Conservation (phyloP, 495 filamentous ascomycete species). For the Evernia prunastri region DNA sequence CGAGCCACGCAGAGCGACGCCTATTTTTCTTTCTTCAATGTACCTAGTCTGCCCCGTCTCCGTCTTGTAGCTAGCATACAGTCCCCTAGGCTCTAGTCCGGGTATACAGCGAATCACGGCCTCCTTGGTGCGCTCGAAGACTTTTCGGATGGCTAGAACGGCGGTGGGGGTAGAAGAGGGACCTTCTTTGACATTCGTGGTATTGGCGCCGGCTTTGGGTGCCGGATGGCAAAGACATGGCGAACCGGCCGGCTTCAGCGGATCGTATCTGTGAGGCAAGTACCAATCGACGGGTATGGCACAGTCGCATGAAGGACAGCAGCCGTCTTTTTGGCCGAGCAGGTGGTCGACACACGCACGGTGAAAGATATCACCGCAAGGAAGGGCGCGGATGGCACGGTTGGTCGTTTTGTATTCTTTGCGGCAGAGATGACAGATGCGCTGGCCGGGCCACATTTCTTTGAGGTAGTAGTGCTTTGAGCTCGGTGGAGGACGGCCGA, state of each 20-base stretch:
- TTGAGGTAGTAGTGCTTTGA: background rate
- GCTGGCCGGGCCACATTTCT: background rate
- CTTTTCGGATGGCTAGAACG: too few species aligned
- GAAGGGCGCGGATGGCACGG: background rate
- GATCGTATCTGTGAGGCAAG: too few species aligned
- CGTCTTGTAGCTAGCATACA: background rate
- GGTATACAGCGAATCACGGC: background rate
- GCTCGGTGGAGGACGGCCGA: too few species aligned
- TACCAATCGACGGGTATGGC: background rate
- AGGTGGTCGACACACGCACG: background rate
- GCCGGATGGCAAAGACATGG: too few species aligned
- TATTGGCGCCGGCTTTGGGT: too few species aligned
- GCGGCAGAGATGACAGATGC: background rate
- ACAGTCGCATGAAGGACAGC: background rate
- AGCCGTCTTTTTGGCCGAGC: background rate
- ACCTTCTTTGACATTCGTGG: too few species aligned
- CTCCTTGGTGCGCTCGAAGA: too few species aligned
- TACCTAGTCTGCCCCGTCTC: background rate
- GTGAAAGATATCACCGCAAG: background rate
- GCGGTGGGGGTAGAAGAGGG: too few species aligned
- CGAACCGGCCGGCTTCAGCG: too few species aligned
- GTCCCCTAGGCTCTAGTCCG: too few species aligned
- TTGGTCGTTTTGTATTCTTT: background rate
- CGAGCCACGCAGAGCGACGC: background rate
- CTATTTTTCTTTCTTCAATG: background rate